Conservation (phyloP, 768 basidiomycete species). For the Leccinum subgranulosum region DNA sequence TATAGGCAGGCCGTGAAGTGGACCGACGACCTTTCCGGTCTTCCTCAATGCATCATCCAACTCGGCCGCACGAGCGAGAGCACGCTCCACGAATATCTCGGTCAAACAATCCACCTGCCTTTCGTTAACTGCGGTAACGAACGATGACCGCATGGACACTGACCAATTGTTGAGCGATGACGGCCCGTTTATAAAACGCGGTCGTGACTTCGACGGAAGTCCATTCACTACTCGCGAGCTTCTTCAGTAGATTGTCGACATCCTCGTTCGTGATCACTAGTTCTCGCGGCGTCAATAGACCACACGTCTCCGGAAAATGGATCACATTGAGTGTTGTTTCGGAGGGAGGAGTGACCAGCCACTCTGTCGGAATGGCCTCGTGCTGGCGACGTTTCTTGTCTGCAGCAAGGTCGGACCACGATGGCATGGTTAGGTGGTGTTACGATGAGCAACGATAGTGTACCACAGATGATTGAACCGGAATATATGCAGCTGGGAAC, state of each 20-base stretch:
- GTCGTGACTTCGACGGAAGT: slow-evolving; percentile 67
- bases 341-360: slow-evolving; percentile 51
- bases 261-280: slow-evolving; percentile 56
- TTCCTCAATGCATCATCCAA: slow-evolving; percentile 59
- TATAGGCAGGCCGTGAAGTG: slow-evolving; percentile 72
- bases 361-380: slow-evolving; percentile 60
- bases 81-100: slow-evolving; percentile 77
- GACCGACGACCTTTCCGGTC: slow-evolving; percentile 67
- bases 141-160: slow-evolving; percentile 11
- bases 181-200: slow-evolving; percentile 74
- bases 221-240: slow-evolving; percentile 53
- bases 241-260: slow-evolving; percentile 50
- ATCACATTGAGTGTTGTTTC: slow-evolving; percentile 48
- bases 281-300: slow-evolving; percentile 39
- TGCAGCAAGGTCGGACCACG: slow-evolving; percentile 51
- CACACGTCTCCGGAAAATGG: slow-evolving; percentile 50
- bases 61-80: slow-evolving; percentile 57
- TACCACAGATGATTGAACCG: neutral
- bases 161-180: slow-evolving; percentile 69
- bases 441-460: neutral
- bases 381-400: slow-evolving; percentile 55
- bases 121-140: neutral
- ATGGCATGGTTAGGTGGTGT: slow-evolving; percentile 6
- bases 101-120: slow-evolving; percentile 77
- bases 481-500: slow-evolving; percentile 10